Evolutionary conservation across 2,329 filamentous ascomycete genomes (phyloP), one percentile per base, ranked within the genome.

Genomic region (Calonectria montana): DNA sequence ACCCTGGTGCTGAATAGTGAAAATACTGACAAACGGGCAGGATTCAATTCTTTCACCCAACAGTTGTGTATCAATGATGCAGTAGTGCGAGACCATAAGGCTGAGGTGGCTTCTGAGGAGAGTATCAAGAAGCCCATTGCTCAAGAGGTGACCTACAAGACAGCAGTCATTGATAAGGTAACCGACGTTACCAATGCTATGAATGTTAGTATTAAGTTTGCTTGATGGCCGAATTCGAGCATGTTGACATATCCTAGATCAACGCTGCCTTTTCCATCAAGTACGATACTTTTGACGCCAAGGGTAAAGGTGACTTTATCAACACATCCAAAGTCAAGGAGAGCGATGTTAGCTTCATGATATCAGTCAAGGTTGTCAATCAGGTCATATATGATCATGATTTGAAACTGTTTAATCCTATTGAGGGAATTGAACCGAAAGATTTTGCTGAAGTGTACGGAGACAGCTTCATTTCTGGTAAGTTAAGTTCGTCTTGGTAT

Each of bases 31-130:
- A n/a, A 39, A 2, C 7, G 13, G 16, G 25, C n/a, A 68, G 70
- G 70, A 3, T 72, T 72, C 39, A 72, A 72, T n/a, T 72, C 67
- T 4, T 72, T 70, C 8, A 72, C 70, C 25, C 70, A 72, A 23
- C 35, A 63, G 18, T 29, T 72, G 9, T 72, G 67, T 18, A n/a
- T 72, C 31, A n/a, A 72, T 25, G 15, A 50, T 15, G 67, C 70
- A 5, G 70, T 72, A 12, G 31, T 63, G 27, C 59, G 39, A 63
- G 29, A 45, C 27, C 1, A 53, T n/a, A 21, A 31, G 10, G 27
- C 21, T 25, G 50, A 35, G 57, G 25, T 50, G 37, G 25, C 47
- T 9, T 18, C 57, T 18, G 57, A 10, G 13, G 37, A 62, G 57
- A 16, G 3, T 9, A 18, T 29, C 57, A 62, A 27, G 23, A 62